Conservation (phyloP, 108 stramenopile species). For the Nitzschia sp. region DNA sequence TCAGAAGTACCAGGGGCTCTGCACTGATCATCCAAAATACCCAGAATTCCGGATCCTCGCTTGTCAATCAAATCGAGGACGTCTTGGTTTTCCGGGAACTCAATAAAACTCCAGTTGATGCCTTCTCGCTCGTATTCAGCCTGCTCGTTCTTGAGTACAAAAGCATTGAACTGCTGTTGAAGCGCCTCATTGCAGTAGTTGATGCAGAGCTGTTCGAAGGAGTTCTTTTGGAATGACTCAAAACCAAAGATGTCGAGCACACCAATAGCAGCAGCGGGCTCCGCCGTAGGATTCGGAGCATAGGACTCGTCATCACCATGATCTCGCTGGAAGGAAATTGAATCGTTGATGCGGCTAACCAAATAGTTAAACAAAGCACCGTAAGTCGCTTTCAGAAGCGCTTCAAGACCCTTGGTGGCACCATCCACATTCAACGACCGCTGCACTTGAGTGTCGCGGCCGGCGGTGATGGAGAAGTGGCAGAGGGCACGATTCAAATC, state of each 20-base stretch:
- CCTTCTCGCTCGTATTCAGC: conserved; percentile 86
- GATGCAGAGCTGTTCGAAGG: conserved; percentile 96
- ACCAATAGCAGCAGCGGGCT: conserved; percentile 74
- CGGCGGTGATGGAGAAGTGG: conserved; percentile 74
- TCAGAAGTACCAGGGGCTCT: conserved; percentile 72
- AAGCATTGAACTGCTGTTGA: conserved; percentile 92
- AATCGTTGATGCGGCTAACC: conserved; percentile 83
- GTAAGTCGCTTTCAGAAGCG: conserved; percentile 93
- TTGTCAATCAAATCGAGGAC: conserved; percentile 93
- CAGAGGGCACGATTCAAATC: conserved; percentile 76
- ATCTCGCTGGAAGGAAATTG: conserved; percentile 49
- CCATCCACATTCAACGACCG: conserved; percentile 64
- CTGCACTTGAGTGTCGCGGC: conserved; percentile 60
- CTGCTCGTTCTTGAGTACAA: conserved; percentile 86
- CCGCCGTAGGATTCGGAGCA: conserved; percentile 14
- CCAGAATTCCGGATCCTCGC: conserved; percentile 74
- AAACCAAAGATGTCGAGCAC: conserved; percentile 99
- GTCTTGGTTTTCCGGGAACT: conserved; percentile 96
- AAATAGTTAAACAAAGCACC: conserved; percentile 83
- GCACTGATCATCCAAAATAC: conserved; percentile 84
- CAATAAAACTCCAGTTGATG: conserved; percentile 83
- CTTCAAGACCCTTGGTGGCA: conserved; percentile 90
- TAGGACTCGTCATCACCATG: conserved; percentile 15
- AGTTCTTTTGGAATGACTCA: conserved; percentile 88
- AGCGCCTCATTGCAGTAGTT: conserved; percentile 95